A percentile compares a stretch with the other conserved stretches of the same genome.
phyloP scores from a whole-genome alignment of 805 yeast species.

The Myxozyma mucilagina region DNA sequence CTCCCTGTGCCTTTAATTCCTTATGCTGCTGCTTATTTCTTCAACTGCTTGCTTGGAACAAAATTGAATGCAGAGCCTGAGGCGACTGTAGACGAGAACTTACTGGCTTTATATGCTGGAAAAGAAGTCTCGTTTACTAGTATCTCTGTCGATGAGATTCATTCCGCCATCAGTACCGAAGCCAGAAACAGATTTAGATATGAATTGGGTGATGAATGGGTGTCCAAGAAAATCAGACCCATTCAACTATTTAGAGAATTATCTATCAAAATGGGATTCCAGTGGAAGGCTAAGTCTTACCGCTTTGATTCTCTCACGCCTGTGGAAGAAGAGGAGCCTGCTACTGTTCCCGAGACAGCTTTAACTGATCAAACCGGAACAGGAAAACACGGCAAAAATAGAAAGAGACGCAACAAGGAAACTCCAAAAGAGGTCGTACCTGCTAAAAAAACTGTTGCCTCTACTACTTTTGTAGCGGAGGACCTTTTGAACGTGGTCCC shows the following conservation, averaged over 20 bases:
- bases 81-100: constrained; percentile 43
- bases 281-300: constrained; percentile 63
- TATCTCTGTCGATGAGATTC: constrained; percentile 51
- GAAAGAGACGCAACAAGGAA: constrained; percentile 12
- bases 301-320: constrained; percentile 45
- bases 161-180: constrained; percentile 50
- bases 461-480: constrained; percentile 53
- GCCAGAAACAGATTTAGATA: constrained; percentile 66
- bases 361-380: neutral
- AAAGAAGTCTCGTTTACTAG: constrained; percentile 46
- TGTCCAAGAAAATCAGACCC: constrained; percentile 39
- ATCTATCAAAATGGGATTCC: constrained; percentile 80
- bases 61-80: constrained; percentile 47
- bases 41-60: constrained; percentile 66
- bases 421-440: neutral
- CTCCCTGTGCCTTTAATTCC: constrained; percentile 60
- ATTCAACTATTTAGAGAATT: constrained; percentile 65
- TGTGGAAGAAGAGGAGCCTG: constrained; percentile 30
- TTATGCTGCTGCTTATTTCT: constrained; percentile 64
- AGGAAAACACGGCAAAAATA: constrained; percentile 6
- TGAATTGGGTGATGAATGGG: constrained; percentile 54
- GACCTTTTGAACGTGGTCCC: constrained; percentile 76
- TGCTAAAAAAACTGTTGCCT: constrained; percentile 15
- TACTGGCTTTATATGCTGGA: constrained; percentile 42
- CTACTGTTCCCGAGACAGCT: constrained; percentile 32